A percentile compares a stretch with the other conserved stretches of the same genome.
Conservation (phyloP, 1,284 basidiomycete species). For the Pyrrhoderma noxium region DNA sequence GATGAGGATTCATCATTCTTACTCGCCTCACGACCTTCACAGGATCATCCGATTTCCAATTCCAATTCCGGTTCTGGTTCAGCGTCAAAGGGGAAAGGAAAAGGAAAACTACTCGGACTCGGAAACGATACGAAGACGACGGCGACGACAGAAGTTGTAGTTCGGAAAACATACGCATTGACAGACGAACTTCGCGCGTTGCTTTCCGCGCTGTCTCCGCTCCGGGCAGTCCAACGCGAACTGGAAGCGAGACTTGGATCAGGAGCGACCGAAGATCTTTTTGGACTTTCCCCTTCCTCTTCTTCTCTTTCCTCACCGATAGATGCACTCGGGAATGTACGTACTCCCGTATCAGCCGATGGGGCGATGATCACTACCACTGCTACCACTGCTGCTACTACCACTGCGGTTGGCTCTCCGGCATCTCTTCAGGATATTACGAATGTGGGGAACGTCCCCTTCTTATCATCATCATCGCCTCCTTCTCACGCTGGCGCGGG, state of each 20-base stretch:
- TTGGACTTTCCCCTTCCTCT: too few species aligned
- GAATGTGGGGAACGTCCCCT: too few species aligned
- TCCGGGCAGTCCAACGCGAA: constrained; percentile 12
- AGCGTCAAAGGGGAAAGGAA: too few species aligned
- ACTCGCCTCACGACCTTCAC: background rate
- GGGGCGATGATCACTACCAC: constrained; percentile 7
- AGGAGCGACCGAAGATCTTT: constrained; percentile 6
- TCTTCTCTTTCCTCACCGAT: too few species aligned
- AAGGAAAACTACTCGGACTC: background rate
- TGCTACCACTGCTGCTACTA: background rate
- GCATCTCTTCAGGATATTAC: background rate
- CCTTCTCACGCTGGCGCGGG: too few species aligned
- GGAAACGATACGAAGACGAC: background rate
- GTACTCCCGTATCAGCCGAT: too few species aligned
- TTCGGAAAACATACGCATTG: background rate
- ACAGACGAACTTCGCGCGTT: constrained; percentile 9
- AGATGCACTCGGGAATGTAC: too few species aligned
- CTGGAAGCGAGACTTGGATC: constrained; percentile 23
- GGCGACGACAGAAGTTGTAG: background rate
- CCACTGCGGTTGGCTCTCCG: background rate
- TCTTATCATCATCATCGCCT: too few species aligned
- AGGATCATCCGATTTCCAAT: background rate
- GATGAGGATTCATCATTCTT: background rate
- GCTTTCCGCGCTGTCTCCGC: constrained; percentile 4
- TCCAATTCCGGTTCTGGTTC: background rate